A percentile compares a stretch with the other conserved stretches of the same genome.
Conservation (phyloP, 1,284 basidiomycete species). For the Ganoderma leucocontextum region DNA sequence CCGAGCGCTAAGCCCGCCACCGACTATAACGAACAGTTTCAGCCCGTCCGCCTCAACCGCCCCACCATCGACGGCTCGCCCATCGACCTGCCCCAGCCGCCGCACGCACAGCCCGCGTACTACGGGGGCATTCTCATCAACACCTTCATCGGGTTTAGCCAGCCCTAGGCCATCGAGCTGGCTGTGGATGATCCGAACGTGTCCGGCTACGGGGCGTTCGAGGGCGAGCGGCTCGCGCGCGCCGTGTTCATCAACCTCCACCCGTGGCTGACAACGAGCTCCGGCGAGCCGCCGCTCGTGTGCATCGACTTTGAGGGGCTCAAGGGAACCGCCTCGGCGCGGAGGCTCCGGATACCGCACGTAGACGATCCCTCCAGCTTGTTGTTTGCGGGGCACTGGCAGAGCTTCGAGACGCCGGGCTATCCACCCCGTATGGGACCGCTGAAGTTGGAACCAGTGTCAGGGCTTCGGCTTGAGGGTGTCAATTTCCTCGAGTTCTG, state of each 20-base stretch:
- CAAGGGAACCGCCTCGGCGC: constrained; percentile 17
- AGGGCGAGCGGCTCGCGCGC: constrained; percentile 52
- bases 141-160: constrained; percentile 51
- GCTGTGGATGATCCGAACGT: constrained; percentile 55
- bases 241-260: constrained; percentile 66
- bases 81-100: constrained; percentile 53
- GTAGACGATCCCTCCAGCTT: constrained; percentile 64
- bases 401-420: constrained; percentile 63
- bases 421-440: constrained; percentile 48
- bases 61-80: constrained; percentile 59
- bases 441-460: constrained; percentile 48
- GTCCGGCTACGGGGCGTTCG: constrained; percentile 71
- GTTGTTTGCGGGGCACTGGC: constrained; percentile 72
- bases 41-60: constrained; percentile 59
- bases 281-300: constrained; percentile 46
- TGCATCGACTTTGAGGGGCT: constrained; percentile 50
- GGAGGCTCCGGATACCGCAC: constrained; percentile 48
- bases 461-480: constrained; percentile 60
- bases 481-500: constrained; percentile 29
- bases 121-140: constrained; percentile 63
- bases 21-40: constrained; percentile 48
- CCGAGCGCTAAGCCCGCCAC: background rate
- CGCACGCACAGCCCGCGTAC: constrained; percentile 69
- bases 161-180: constrained; percentile 61
- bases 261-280: constrained; percentile 54